Percentiles rank a stretch among this genome's conserved stretches.
phyloP scores from a whole-genome alignment of 228 moss, liverwort and hornwort species.

The Sphagnum fallax region DNA sequence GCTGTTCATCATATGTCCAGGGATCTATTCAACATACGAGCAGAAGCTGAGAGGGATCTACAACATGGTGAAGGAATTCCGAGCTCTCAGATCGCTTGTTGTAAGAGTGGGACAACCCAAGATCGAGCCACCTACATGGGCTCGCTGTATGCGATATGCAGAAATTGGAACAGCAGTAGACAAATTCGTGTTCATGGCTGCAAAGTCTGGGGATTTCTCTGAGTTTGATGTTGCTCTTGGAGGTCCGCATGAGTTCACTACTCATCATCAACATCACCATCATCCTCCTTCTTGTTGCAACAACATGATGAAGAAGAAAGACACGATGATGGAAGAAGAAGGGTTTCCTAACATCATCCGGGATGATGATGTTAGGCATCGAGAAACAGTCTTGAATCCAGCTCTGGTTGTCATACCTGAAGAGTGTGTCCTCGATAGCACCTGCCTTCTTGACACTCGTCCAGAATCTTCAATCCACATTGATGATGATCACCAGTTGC shows the following conservation, averaged over 20 bases:
- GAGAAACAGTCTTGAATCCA: no score
- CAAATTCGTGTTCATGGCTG: conserved; percentile 59
- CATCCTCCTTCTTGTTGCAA: no score
- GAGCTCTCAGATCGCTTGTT: conserved; percentile 31
- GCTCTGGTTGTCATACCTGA: background rate
- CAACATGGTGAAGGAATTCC: conserved; percentile 33
- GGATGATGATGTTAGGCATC: no score
- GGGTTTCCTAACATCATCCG: no score
- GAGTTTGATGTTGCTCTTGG: conserved; percentile 40
- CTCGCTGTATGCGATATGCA: conserved; percentile 55
- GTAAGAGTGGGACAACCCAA: conserved; percentile 48
- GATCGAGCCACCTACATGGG: conserved; percentile 35
- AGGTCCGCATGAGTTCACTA: background rate
- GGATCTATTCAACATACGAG: conserved; percentile 29
- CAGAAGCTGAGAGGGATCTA: conserved; percentile 31
- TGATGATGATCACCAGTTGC: no score
- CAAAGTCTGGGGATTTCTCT: conserved; percentile 48
- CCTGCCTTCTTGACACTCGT: background rate
- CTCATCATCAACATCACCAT: no score
- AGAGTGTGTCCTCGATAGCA: background rate
- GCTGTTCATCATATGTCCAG: conserved; percentile 19
- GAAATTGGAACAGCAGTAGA: conserved; percentile 39
- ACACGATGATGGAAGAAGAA: no score
- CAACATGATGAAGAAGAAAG: no score
- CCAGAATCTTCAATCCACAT: background rate